Evolutionary conservation across 495 filamentous ascomycete genomes (phyloP).

Genomic region (Tuber calosporum): DNA sequence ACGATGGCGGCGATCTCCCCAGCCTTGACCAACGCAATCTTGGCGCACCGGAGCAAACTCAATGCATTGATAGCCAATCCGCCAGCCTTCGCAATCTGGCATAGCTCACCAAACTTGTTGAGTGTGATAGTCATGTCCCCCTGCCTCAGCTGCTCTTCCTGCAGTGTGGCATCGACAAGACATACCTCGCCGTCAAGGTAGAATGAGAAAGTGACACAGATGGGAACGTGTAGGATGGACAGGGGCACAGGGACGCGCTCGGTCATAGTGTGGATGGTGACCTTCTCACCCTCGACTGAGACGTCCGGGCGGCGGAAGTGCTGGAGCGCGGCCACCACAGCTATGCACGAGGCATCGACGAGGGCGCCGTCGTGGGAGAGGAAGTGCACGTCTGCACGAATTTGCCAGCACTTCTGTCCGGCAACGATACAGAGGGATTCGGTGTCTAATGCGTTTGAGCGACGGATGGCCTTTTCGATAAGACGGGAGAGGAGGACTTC

Average conservation of each 20-base stretch:
- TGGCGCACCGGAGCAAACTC: slow-evolving; percentile 61
- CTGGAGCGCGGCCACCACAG: slow-evolving; percentile 73
- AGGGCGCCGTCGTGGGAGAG: slow-evolving; percentile 82
- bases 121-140: slow-evolving; percentile 77
- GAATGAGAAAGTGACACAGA: slow-evolving; percentile 77
- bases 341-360: slow-evolving; percentile 76
- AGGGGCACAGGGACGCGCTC: slow-evolving; percentile 85
- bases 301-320: slow-evolving; percentile 88
- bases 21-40: slow-evolving; percentile 63
- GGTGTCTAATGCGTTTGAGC: slow-evolving; percentile 82
- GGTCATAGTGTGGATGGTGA: slow-evolving; percentile 71
- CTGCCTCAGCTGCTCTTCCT: slow-evolving; percentile 80
- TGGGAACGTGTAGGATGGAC: slow-evolving; percentile 79
- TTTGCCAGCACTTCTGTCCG: slow-evolving; percentile 77
- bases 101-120: slow-evolving; percentile 85
- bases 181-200: slow-evolving; percentile 62
- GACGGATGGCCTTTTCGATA: slow-evolving; percentile 86
- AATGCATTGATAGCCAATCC: slow-evolving; percentile 74
- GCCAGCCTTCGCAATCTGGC: slow-evolving; percentile 80
- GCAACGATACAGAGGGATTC: slow-evolving; percentile 92
- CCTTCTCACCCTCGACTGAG: slow-evolving; percentile 67
- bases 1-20: slow-evolving; percentile 68
- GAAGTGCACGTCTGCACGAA: slow-evolving; percentile 84
- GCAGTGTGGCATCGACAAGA: slow-evolving; percentile 62
- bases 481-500: slow-evolving; percentile 78